phyloP scores from a whole-genome alignment of 106 monocot genomes.

The Hemerocallis citrina region DNA sequence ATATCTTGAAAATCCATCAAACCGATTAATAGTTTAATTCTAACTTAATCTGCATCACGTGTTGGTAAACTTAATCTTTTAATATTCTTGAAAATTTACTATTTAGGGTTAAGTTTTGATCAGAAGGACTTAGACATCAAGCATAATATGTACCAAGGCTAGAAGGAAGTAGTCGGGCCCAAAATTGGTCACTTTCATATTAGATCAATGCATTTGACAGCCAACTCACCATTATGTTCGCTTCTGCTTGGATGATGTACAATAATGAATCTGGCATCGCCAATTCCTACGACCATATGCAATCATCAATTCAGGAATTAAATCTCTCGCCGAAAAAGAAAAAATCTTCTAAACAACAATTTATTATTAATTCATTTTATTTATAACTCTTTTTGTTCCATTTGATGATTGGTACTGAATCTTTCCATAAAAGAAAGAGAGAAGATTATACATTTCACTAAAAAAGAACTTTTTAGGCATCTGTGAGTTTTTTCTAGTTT shows the following conservation, averaged over 20 bases:
- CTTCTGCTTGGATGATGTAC: not conserved
- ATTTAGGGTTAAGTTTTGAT: too few relatives aligned
- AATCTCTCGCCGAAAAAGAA: not conserved
- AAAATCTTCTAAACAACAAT: not conserved
- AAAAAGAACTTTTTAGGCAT: not conserved
- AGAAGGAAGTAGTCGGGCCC: not conserved
- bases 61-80: too few relatives aligned
- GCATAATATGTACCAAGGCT: not conserved
- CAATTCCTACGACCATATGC: not conserved
- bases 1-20: too few relatives aligned
- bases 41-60: too few relatives aligned
- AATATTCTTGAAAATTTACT: too few relatives aligned
- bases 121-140: not conserved
- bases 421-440: not conserved
- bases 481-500: not conserved
- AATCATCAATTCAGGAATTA: not conserved
- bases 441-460: not conserved
- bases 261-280: slow-evolving; percentile 1
- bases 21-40: too few relatives aligned
- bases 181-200: not conserved
- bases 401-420: not conserved
- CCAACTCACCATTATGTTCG: slow-evolving; percentile 1
- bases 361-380: not conserved
- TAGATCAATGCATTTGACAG: not conserved
- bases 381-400: not conserved